Base-by-base conservation (phyloP, 805 yeast genomes). In the Debaryomyces maramus region DNA sequence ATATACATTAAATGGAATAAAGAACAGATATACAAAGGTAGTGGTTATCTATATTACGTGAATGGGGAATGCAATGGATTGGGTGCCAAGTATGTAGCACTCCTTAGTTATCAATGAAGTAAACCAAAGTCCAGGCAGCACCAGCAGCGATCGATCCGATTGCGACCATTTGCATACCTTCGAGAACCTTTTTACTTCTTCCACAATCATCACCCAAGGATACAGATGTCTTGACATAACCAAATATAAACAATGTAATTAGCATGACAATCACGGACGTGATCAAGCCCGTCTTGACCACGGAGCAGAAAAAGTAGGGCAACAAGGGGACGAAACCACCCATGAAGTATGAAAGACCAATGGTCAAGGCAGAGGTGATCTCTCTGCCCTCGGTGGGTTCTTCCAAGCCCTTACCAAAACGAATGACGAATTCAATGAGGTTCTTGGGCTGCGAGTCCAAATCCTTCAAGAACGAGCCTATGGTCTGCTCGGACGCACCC, bases 91-190 rank as follows among this genome's bases (percentile, higher is more conserved):
- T 14, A 29, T 15, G 20, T 3, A 24, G 13, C 28, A 24, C 28
- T n/a, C 16, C 19, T 40, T 42, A 58, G 32, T 53, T 51, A 43
- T 59, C 96, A 45, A 91, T 81, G 47, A 83, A 61, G 59, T 81
- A 84, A 23, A 91, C 99, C 58, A 90, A 77, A 32, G 79, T 80
- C 96, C 96, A 91, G 8, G 99, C 99, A 17, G 95, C 86, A 4
- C 96, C 95, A 4, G 99, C 98, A 16, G 99, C 98, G 22, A 85
- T 69, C n/a, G 97, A 95, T 28, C 99, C 99, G 36, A 88, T 90
- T n/a, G 84, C 64, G 39, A 88, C 81, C 98, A 93, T 91, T 65
- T 88, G 95, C 14, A 84, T 41, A 32, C 97, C 98, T 62, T 90
- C 97, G 37, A 72, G 66, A 3, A 84, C 65, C 55, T 83, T 84